Percentiles rank a stretch among this genome's conserved stretches.
phyloP scores from a whole-genome alignment of 495 filamentous ascomycete genomes.

The Hyaloscypha bicolor region DNA sequence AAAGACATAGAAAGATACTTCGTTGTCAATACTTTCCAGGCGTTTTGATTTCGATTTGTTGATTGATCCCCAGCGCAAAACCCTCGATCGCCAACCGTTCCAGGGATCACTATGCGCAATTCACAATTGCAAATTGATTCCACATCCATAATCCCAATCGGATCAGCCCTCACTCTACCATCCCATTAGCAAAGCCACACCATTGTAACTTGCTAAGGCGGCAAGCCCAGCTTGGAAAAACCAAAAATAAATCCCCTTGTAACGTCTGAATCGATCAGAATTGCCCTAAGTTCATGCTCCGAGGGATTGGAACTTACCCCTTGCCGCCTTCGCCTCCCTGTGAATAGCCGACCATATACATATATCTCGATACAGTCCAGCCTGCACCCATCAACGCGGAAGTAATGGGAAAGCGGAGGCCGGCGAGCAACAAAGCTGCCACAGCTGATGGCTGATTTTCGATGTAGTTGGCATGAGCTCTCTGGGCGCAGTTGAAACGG shows the following conservation, averaged over 20 bases:
- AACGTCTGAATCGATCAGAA: slow-evolving; percentile 49
- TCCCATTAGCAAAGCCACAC: slow-evolving; percentile 28
- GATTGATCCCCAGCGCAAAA: too few relatives aligned
- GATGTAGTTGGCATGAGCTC: slow-evolving; percentile 57
- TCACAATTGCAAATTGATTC: too few relatives aligned
- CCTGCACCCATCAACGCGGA: slow-evolving; percentile 45
- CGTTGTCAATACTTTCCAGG: too few relatives aligned
- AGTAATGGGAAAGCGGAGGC: slow-evolving; percentile 50
- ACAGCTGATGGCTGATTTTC: slow-evolving; percentile 55
- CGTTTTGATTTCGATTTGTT: too few relatives aligned
- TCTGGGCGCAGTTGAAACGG: slow-evolving; percentile 64
- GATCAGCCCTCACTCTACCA: slow-evolving; percentile 4
- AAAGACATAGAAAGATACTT: too few relatives aligned
- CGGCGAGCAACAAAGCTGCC: slow-evolving; percentile 46
- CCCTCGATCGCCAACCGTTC: too few relatives aligned
- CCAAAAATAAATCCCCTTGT: slow-evolving; percentile 41
- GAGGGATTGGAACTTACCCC: slow-evolving; percentile 30
- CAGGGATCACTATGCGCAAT: too few relatives aligned
- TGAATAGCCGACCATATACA: slow-evolving; percentile 56
- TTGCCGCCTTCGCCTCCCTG: slow-evolving; percentile 47
- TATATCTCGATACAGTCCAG: slow-evolving; percentile 46
- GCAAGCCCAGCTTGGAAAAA: slow-evolving; percentile 48
- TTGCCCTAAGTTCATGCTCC: slow-evolving; percentile 46
- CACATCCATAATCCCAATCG: too few relatives aligned
- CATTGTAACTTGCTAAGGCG: slow-evolving; percentile 41